Conservation (phyloP, 345 rosid genomes). For the Hirschfeldia incana region DNA sequence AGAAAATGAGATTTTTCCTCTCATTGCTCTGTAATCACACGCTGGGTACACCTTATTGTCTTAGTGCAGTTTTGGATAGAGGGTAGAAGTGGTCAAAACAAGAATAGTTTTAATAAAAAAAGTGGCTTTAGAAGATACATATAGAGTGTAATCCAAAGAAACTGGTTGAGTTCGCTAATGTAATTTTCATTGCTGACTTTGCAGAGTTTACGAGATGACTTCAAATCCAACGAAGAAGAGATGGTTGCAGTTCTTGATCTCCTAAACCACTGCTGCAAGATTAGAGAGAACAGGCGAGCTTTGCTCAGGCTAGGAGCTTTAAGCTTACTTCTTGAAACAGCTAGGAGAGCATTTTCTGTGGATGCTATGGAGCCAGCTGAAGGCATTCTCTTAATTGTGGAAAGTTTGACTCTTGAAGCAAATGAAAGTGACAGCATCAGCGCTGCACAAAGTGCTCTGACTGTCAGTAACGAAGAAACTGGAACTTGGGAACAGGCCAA, state of each 20-base stretch:
- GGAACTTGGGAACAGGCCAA: slow-evolving; percentile 95
- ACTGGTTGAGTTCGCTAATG: slow-evolving; percentile 17
- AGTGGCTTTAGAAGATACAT: slow-evolving; percentile 17
- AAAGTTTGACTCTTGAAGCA: slow-evolving; percentile 92
- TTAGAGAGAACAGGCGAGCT: slow-evolving; percentile 85
- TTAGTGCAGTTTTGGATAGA: slow-evolving; percentile 16
- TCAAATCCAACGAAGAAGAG: slow-evolving; percentile 93
- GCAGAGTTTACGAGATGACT: slow-evolving; percentile 82
- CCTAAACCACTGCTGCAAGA: slow-evolving; percentile 97
- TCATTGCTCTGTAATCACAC: slow-evolving; percentile 17
- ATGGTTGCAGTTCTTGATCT: slow-evolving; percentile 91
- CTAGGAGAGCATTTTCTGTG: slow-evolving; percentile 91
- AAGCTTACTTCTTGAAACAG: slow-evolving; percentile 96
- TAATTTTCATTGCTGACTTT: slow-evolving; percentile 29
- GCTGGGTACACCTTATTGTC: slow-evolving; percentile 6
- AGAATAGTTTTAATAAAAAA: slow-evolving; percentile 7
- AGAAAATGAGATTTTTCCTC: neutral
- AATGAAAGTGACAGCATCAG: slow-evolving; percentile 87
- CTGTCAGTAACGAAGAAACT: slow-evolving; percentile 79
- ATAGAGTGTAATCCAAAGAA: neutral
- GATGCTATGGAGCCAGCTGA: slow-evolving; percentile 99
- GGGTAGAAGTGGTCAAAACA: slow-evolving; percentile 11
- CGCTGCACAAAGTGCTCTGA: slow-evolving; percentile 70
- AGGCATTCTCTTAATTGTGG: slow-evolving; percentile 95
- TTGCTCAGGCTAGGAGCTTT: slow-evolving; percentile 83